Conservation (phyloP, 768 basidiomycete genomes). For the Dioszegia hungarica region DNA sequence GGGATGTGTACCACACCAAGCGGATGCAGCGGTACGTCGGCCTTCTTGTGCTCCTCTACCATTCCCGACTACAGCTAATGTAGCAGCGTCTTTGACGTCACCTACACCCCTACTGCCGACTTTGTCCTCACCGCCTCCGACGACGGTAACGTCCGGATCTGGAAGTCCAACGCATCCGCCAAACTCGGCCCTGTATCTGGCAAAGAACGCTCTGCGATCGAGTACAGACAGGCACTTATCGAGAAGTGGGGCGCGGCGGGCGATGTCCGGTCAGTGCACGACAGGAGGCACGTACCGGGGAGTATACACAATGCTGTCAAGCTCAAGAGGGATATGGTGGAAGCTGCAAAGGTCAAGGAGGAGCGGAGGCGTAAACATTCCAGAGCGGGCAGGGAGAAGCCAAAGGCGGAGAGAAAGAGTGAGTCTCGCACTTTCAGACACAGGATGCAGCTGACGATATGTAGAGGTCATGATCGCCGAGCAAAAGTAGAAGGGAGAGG, state of each 20-base stretch:
- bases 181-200: conserved; percentile 87
- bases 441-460: conserved; percentile 3
- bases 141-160: conserved; percentile 85
- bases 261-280: conserved; percentile 71
- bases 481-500: conserved; percentile 56
- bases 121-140: conserved; percentile 89
- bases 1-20: conserved; percentile 95
- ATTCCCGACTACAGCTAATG: conserved; percentile 2
- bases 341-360: conserved; percentile 82
- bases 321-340: conserved; percentile 90
- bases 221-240: conserved; percentile 83
- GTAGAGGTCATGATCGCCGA: conserved; percentile 67
- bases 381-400: conserved; percentile 75
- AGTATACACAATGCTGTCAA: conserved; percentile 81
- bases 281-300: conserved; percentile 83
- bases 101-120: conserved; percentile 83
- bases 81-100: conserved; percentile 74
- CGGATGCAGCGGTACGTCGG: conserved; percentile 84
- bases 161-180: conserved; percentile 90
- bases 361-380: conserved; percentile 87
- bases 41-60: background rate
- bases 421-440: conserved; percentile 10
- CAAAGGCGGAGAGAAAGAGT: conserved; percentile 83
- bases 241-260: conserved; percentile 82
- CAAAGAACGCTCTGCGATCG: conserved; percentile 82